Conservation (phyloP, 176 grass and related monocot genomes). For the Dactylis glomerata region DNA sequence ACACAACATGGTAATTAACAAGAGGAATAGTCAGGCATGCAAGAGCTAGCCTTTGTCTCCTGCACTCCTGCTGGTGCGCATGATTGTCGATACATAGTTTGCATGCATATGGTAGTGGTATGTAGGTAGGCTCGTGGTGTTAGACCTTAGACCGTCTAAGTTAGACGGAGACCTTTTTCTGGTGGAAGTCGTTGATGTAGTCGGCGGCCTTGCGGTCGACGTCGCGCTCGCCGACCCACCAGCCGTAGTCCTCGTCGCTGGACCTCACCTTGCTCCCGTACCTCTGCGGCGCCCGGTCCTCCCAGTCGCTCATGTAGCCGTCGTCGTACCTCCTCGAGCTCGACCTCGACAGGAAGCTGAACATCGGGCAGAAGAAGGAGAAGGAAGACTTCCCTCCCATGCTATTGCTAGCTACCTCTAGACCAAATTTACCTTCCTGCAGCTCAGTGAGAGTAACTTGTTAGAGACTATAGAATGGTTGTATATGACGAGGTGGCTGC, state of each 20-base stretch:
- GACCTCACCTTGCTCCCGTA: slow-evolving; percentile 54
- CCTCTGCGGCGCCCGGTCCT: neutral
- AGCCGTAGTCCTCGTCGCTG: slow-evolving; percentile 70
- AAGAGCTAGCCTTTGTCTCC: slow-evolving; percentile 14
- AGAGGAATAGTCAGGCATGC: neutral
- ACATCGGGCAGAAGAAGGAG: slow-evolving; percentile 59
- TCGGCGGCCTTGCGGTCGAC: slow-evolving; percentile 72
- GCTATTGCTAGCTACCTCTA: neutral
- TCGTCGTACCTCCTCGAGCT: slow-evolving; percentile 47
- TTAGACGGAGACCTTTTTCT: slow-evolving; percentile 39
- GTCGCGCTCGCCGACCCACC: slow-evolving; percentile 68
- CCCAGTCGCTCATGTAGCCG: slow-evolving; percentile 51
- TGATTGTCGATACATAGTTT: neutral
- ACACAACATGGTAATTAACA: slow-evolving; percentile 10
- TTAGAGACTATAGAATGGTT: neutral
- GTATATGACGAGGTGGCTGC: neutral
- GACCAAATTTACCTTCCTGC: neutral
- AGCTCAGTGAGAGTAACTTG: neutral
- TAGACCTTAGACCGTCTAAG: no score
- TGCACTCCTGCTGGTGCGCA: neutral
- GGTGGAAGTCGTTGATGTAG: slow-evolving; percentile 72
- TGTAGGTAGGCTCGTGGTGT: neutral
- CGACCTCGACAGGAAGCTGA: slow-evolving; percentile 58
- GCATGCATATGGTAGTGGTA: neutral
- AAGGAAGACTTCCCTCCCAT: slow-evolving; percentile 60